Conservation (phyloP, 768 basidiomycete genomes). For the Tulasnella sp. region DNA sequence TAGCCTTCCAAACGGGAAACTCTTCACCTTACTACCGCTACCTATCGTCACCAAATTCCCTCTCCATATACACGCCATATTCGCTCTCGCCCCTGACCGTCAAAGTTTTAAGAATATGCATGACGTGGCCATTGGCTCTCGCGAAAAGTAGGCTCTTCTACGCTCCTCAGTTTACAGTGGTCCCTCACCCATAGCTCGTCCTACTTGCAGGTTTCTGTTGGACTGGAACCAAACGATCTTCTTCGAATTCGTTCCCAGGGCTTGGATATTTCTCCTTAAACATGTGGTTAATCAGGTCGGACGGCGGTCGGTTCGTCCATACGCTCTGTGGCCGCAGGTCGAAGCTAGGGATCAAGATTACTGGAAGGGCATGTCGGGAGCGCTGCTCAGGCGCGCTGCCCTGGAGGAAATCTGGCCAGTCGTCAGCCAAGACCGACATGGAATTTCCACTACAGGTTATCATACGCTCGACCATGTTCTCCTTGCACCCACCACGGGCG, state of each 20-base stretch:
- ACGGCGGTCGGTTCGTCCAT: conserved; percentile 24
- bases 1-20: conserved; percentile 26
- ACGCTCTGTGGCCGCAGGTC: conserved; percentile 34
- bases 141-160: conserved; percentile 32
- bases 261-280: conserved; percentile 33
- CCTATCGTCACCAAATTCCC: conserved; percentile 38
- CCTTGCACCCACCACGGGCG: neutral
- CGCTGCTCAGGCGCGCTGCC: conserved; percentile 25
- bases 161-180: conserved; percentile 16
- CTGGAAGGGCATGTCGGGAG: conserved; percentile 35
- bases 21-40: conserved; percentile 42
- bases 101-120: conserved; percentile 36
- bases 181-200: neutral
- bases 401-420: neutral
- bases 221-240: conserved; percentile 43
- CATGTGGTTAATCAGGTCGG: conserved; percentile 20
- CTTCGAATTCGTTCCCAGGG: conserved; percentile 35
- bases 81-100: conserved; percentile 38
- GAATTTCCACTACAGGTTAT: neutral
- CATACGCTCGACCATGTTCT: neutral
- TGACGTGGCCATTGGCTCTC: conserved; percentile 35
- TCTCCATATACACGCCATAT: conserved; percentile 37
- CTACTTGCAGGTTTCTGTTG: conserved; percentile 36
- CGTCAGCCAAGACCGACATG: neutral
- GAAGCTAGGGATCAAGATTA: conserved; percentile 26